These are phyloP conservation scores for Arthrocladium fulminans DNA, from an alignment of 2,329 filamentous ascomycete genomes.

Conservation along the genomic window DNA sequence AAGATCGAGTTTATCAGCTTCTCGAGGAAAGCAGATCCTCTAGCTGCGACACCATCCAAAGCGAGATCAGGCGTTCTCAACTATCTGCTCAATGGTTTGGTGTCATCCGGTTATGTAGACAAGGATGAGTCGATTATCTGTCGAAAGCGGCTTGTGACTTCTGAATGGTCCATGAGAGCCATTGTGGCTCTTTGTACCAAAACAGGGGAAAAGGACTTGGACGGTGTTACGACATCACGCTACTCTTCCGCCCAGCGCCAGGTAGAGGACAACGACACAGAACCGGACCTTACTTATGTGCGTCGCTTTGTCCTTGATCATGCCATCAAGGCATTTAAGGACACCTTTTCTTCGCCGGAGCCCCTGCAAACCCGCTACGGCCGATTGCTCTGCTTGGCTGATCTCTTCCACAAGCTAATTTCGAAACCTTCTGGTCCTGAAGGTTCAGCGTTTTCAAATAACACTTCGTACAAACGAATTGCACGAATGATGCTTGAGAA, in stretches of 20 bases:
- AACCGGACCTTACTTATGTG: conserved; percentile 79
- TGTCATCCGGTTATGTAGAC: conserved; percentile 56
- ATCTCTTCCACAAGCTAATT: conserved; percentile 88
- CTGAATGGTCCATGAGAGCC: conserved; percentile 74
- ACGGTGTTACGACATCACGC: conserved; percentile 9
- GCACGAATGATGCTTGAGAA: conserved; percentile 98
- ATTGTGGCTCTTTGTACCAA: conserved; percentile 80
- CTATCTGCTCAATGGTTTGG: conserved; percentile 77
- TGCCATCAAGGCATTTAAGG: conserved; percentile 82
- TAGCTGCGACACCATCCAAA: conserved; percentile 82
- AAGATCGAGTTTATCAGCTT: conserved; percentile 99
- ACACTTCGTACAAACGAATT: conserved; percentile 67
- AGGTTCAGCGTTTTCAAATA: conserved; percentile 29
- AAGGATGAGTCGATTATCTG: conserved; percentile 57
- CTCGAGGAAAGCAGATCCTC: conserved; percentile 78
- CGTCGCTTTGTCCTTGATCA: conserved; percentile 93
- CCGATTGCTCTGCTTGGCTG: conserved; percentile 74
- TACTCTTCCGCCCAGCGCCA: conserved; percentile 36
- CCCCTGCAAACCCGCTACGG: conserved; percentile 77
- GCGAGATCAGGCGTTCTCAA: conserved; percentile 87
- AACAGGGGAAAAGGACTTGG: conserved; percentile 64
- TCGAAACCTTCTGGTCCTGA: conserved; percentile 64
- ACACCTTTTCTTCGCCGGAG: conserved; percentile 70
- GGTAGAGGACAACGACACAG: conserved; percentile 56
- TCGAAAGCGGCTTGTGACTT: conserved; percentile 80